Percentiles rank a stretch among this genome's conserved stretches.
These are phyloP conservation scores for Cyamopsis tetragonoloba DNA, from an alignment of 306 rosid species.

Conservation along the genomic window DNA sequence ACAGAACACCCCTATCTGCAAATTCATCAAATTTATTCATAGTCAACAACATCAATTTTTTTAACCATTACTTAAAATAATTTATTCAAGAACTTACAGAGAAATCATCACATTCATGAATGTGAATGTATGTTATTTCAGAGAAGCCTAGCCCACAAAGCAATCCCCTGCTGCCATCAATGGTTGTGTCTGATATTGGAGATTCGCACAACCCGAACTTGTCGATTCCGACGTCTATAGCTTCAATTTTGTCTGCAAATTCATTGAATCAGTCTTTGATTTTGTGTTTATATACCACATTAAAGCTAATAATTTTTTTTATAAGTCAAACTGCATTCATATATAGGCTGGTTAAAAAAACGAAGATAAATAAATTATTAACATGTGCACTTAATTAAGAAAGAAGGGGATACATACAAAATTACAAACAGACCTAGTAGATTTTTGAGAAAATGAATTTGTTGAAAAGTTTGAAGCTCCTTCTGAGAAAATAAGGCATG, in stretches of 20 bases:
- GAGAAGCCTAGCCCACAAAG: slow-evolving; percentile 39
- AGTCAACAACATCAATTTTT: too few species aligned
- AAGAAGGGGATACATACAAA: background rate
- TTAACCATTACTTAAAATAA: too few species aligned
- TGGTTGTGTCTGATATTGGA: slow-evolving; percentile 23
- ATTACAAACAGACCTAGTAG: slow-evolving; percentile 33
- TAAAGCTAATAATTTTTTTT: too few species aligned
- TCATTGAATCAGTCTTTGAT: background rate
- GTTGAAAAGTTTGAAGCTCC: slow-evolving; percentile 39
- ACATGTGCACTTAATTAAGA: background rate
- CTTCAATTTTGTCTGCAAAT: slow-evolving; percentile 43
- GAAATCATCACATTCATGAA: slow-evolving; percentile 53
- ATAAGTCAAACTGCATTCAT: too few species aligned
- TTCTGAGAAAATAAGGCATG: slow-evolving; percentile 38
- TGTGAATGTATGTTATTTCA: slow-evolving; percentile 58
- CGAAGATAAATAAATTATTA: background rate
- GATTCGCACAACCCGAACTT: slow-evolving; percentile 35
- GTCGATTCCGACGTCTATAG: slow-evolving; percentile 53
- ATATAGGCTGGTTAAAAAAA: too few species aligned
- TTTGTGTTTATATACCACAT: background rate
- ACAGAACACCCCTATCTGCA: slow-evolving; percentile 66
- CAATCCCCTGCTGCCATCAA: slow-evolving; percentile 27
- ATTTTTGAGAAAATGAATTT: slow-evolving; percentile 42
- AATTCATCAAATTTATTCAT: background rate
- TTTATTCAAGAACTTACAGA: too few species aligned